These are phyloP conservation scores for Entamoeba moshkovskii DNA, from an alignment of 208 protist genomes.

Conservation along the genomic window DNA sequence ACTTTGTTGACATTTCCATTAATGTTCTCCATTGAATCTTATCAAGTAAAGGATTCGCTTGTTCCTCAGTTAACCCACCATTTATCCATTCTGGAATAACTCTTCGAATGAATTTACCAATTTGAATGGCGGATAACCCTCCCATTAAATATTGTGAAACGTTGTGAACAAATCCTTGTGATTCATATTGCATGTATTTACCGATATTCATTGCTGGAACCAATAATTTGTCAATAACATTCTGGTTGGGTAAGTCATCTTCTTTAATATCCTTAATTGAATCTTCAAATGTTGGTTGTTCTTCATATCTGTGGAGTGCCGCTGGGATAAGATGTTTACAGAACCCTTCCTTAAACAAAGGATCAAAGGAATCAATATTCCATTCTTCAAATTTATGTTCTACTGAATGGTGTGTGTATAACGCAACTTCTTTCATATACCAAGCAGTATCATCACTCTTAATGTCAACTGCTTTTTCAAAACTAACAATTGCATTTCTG, in stretches of 20 bases:
- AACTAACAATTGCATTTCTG: constrained; percentile 23
- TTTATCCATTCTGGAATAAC: not conserved
- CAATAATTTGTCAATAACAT: not conserved
- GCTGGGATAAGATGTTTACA: constrained; percentile 35
- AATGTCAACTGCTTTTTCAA: constrained; percentile 19
- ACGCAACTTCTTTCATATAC: constrained; percentile 20
- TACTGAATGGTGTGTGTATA: not conserved
- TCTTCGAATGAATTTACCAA: constrained; percentile 28
- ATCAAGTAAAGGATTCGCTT: not conserved
- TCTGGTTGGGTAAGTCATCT: not conserved
- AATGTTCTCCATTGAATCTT: too few relatives aligned
- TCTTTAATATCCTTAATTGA: not conserved
- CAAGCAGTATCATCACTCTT: constrained; percentile 37
- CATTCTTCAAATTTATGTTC: not conserved
- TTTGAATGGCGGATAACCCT: constrained; percentile 38
- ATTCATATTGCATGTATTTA: not conserved
- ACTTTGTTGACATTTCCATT: constrained; percentile 2
- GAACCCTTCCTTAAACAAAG: constrained; percentile 41
- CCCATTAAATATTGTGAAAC: constrained; percentile 34
- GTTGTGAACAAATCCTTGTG: constrained; percentile 40
- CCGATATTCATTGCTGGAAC: not conserved
- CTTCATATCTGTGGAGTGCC: constrained; percentile 6
- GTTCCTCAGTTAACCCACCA: not conserved
- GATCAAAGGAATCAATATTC: constrained; percentile 26
- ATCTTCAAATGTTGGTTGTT: not conserved